phyloP scores from a whole-genome alignment of 2,329 filamentous ascomycete genomes.

The Arthrobotrys sphaeroides region DNA sequence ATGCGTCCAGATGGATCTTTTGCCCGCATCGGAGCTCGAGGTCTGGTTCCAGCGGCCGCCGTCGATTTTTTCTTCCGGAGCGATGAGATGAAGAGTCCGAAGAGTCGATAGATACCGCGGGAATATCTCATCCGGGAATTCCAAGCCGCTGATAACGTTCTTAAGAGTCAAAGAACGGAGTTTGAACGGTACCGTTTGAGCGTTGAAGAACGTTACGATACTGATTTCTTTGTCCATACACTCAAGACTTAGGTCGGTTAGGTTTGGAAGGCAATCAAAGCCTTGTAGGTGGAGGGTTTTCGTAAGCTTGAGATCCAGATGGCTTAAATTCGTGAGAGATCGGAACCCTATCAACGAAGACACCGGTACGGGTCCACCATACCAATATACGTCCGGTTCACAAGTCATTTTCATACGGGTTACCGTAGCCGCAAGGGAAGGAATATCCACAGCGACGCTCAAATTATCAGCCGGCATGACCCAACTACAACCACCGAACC shows the following conservation, averaged over 20 bases:
- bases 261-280: background rate
- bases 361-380: background rate
- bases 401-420: background rate
- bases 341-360: background rate
- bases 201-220: background rate
- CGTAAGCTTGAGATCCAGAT: background rate
- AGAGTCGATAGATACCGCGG: background rate
- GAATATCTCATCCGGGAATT: background rate
- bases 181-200: conserved; percentile 1
- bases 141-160: background rate
- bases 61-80: background rate
- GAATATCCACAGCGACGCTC: background rate
- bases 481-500: conserved; percentile 9
- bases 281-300: background rate
- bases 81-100: background rate
- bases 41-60: no score
- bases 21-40: background rate
- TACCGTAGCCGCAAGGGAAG: background rate
- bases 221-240: background rate
- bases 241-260: background rate
- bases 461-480: background rate
- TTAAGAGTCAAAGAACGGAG: conserved; percentile 1
- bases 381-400: background rate
- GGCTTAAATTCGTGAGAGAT: background rate
- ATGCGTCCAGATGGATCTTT: conserved; percentile 5